Evolutionary conservation across 1,284 basidiomycete genomes (phyloP), one percentile per base, ranked within the genome.

Genomic region (Serendipita sp.): DNA sequence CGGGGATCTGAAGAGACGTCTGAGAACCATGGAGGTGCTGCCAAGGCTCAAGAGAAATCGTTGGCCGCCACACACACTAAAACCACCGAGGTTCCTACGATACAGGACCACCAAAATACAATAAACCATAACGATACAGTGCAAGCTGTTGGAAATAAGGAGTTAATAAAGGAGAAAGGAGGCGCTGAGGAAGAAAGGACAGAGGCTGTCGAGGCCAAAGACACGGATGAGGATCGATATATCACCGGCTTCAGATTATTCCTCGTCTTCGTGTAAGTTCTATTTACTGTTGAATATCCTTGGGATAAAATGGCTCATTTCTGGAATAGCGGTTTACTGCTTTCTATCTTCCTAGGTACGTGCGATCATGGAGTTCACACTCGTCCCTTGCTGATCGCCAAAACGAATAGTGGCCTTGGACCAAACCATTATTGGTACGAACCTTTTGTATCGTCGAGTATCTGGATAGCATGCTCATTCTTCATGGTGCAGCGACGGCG

Each of bases 291-390:
- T 13, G 13, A 3, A 26, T 30, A 30, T 32, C 2, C 10, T 58
- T 30, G 32, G 2, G 29, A 10, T 5, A 12, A 4, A 2, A 58
- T 12, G 29, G 53, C 53, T 58, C 17, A 58, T 32, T 58, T 32
- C 5, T 30, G 29, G 22, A 26, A 12, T n/a, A 58, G 53, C 3
- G 53, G 53, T 35, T 35, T 58, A 17, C 53, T 58, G 8, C 32
- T 58, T 10, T 58, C 53, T n/a, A 58, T 58, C 17, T 58, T 58
- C 53, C 53, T 58, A 4, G 53, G 53, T 58, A 10, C n/a, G 53
- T 34, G 15, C 17, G 8, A 49, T n/a, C 47, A 6, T n/a, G n/a
- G 8, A 49, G 17, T 2, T 49, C 29, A 1, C 13, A 41, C 45
- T 6, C n/a, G 45, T 8, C 6, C n/a, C 29, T 22, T 2, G 45